Base-by-base conservation (phyloP, 179 eudicot genomes). In the Gypsophila paniculata region DNA sequence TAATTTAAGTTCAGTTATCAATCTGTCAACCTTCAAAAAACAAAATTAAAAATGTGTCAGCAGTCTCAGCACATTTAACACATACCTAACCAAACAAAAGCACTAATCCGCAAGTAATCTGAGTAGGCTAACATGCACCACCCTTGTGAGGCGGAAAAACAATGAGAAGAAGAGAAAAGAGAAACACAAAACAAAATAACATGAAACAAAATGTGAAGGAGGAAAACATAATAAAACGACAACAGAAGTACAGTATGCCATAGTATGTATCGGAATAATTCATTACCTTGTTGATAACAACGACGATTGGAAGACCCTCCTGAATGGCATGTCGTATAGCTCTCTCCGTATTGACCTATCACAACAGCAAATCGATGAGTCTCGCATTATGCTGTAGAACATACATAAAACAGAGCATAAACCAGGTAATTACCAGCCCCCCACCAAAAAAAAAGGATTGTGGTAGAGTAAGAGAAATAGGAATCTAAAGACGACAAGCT, bases 241-340 rank as follows among this genome's bases (percentile, higher is more conserved):
- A 15, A 6, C 19, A 34, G 0, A 39, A 73, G 54, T 14, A 21
- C 0, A 19, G 8, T 39, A 39, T 0, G 44, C 34, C 34, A 29
- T 4, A 29, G 34, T 29, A 42, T 42, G 46, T 42, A 42, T 42
- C 10, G 6, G 46, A 2, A 63, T 13, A 22, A 59, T 44, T 70
- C 57, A 57, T 61, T 79, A 93, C 98, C 96, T 93, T 93, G 78
- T 93, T 93, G 70, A 93, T 80, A 53, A 93, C 98, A 54, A 93
- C 88, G 6, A 93, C 98, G 70, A 93, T 89, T 44, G 97, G 96
- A 66, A 93, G 84, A 57, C 93, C 86, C 25, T 93, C 98, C 75
- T 89, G 98, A 61, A 89, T 91, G 42, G 98, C 98, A 83, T 93
- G 98, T 11, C 96, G 91, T 61, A 93, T 93, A 51, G 98, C 98